A percentile compares a stretch with the other conserved stretches of the same genome.
These are phyloP conservation scores for Phytophthora idaei DNA, from an alignment of 352 stramenopile genomes.

Conservation along the genomic window DNA sequence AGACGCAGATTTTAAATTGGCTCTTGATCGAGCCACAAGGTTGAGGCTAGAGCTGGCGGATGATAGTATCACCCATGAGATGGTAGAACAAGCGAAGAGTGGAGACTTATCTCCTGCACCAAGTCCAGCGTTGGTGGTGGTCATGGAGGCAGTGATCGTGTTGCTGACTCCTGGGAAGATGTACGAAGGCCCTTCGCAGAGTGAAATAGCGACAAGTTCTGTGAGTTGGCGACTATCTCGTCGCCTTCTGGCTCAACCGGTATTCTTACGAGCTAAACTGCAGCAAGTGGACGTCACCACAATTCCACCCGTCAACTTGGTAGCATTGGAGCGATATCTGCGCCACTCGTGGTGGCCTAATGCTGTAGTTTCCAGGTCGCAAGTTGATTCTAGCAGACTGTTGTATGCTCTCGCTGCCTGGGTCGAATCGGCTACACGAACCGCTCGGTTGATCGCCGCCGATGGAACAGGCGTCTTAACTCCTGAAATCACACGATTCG, in stretches of 20 bases:
- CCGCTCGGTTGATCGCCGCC: conserved; percentile 41
- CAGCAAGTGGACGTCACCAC: conserved; percentile 41
- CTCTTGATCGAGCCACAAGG: conserved; percentile 47
- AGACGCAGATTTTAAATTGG: conserved; percentile 52
- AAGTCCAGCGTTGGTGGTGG: conserved; percentile 51
- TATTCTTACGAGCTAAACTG: conserved; percentile 60
- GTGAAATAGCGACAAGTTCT: conserved; percentile 38
- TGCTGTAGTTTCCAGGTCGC: conserved; percentile 34
- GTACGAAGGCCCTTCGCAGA: conserved; percentile 60
- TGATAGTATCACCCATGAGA: conserved; percentile 19
- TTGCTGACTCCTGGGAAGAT: conserved; percentile 70
- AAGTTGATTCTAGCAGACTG: conserved; percentile 30
- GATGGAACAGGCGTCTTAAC: conserved; percentile 52
- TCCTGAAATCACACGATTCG: conserved; percentile 52
- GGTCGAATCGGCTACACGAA: conserved; percentile 44
- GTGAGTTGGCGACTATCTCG: conserved; percentile 77
- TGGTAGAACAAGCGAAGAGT: conserved; percentile 19
- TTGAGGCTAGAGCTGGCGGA: conserved; percentile 29
- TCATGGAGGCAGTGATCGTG: conserved; percentile 84
- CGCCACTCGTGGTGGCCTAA: conserved; percentile 58
- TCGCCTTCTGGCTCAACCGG: conserved; percentile 53
- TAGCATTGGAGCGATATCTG: conserved; percentile 63
- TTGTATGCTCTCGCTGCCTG: conserved; percentile 58
- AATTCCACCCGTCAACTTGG: conserved; percentile 60
- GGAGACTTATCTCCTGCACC: conserved; percentile 1